Percentiles rank a stretch among this genome's conserved stretches.
Evolutionary conservation across 2,329 filamentous ascomycete genomes (phyloP).

Genomic region (Exophiala lecanii-corni): DNA sequence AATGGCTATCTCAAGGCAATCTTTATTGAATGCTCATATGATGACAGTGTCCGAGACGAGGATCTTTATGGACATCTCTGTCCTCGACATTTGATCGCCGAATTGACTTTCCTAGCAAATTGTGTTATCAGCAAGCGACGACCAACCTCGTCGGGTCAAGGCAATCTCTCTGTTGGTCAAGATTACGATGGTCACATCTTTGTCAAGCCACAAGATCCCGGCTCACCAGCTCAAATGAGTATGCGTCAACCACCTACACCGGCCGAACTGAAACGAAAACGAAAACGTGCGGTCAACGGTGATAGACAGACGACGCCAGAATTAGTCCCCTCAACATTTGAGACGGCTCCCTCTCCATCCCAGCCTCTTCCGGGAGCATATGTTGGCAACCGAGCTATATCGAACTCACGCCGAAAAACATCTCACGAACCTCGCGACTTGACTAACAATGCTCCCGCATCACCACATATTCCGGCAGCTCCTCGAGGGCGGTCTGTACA

Average conservation of each 20-base stretch:
- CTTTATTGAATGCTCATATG: slow-evolving; percentile 94
- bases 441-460: background rate
- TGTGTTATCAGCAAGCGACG: slow-evolving; percentile 53
- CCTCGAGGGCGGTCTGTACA: slow-evolving; percentile 10
- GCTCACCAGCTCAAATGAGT: slow-evolving; percentile 8
- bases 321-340: slow-evolving; percentile 11
- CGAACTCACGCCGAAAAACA: slow-evolving; percentile 14
- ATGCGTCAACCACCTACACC: slow-evolving; percentile 22
- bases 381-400: slow-evolving; percentile 13
- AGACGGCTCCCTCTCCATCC: slow-evolving; percentile 9
- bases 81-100: slow-evolving; percentile 74
- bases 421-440: slow-evolving; percentile 11
- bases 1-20: slow-evolving; percentile 69
- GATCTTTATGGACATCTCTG: slow-evolving; percentile 85
- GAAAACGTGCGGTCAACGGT: slow-evolving; percentile 34
- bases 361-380: slow-evolving; percentile 11
- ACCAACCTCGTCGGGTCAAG: slow-evolving; percentile 29
- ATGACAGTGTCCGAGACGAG: slow-evolving; percentile 70
- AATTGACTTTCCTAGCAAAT: slow-evolving; percentile 66
- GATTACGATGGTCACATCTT: background rate
- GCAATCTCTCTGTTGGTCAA: slow-evolving; percentile 7
- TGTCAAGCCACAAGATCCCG: background rate
- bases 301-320: slow-evolving; percentile 22
- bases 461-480: background rate
- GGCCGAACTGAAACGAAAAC: slow-evolving; percentile 31